A percentile compares a stretch with the other conserved stretches of the same genome.
phyloP scores from a whole-genome alignment of 257 asterid genomes.

The Linaria vulgaris region DNA sequence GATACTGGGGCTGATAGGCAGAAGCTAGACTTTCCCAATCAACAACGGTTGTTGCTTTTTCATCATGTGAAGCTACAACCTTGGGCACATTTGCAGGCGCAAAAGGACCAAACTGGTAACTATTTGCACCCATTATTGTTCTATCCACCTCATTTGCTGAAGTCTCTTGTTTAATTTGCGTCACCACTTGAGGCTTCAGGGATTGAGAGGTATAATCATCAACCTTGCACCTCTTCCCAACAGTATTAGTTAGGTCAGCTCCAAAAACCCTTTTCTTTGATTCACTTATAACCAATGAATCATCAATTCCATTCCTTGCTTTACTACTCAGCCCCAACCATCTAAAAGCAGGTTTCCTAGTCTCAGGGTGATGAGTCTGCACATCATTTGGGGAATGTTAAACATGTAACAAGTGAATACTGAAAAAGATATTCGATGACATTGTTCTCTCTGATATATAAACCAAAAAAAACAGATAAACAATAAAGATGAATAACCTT shows the following conservation, averaged over 20 bases:
- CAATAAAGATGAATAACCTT: conserved; percentile 48
- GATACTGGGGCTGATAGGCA: conserved; percentile 79
- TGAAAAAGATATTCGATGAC: too few species aligned
- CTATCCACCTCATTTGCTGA: conserved; percentile 46
- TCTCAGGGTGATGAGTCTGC: conserved; percentile 90
- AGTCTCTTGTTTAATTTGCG: conserved; percentile 53
- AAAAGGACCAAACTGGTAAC: conserved; percentile 90
- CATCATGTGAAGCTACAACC: conserved; percentile 47
- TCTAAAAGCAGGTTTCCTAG: conserved; percentile 92
- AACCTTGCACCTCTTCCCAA: conserved; percentile 55
- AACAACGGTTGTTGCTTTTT: conserved; percentile 38
- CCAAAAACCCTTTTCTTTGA: conserved; percentile 85
- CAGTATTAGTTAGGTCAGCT: conserved; percentile 68
- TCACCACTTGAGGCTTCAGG: conserved; percentile 35
- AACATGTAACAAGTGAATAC: not conserved
- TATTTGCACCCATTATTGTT: conserved; percentile 35
- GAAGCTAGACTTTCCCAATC: conserved; percentile 79
- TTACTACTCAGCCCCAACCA: conserved; percentile 71
- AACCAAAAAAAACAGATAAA: too few species aligned
- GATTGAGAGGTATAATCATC: conserved; percentile 31
- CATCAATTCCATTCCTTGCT: conserved; percentile 34
- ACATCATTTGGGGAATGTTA: conserved; percentile 22
- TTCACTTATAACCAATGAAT: conserved; percentile 31
- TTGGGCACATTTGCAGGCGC: conserved; percentile 68
- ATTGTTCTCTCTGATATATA: not conserved